Conservation (phyloP, 2,329 filamentous ascomycete genomes). For the Tolypocladium nubicola region DNA sequence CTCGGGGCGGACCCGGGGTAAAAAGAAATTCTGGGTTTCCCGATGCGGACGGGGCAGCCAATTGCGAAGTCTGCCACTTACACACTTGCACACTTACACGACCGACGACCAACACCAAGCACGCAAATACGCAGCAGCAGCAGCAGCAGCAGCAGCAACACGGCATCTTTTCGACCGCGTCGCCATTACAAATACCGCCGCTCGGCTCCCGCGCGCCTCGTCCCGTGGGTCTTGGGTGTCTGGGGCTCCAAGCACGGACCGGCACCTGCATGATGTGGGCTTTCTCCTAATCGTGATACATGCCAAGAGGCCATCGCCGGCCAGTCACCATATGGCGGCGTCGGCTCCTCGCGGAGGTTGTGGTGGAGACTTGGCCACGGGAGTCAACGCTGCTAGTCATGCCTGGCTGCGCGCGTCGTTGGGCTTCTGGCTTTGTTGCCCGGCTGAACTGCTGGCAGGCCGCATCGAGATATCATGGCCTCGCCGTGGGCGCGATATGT, state of each 20-base stretch:
- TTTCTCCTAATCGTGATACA: neutral
- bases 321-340: neutral
- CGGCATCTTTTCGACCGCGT: neutral
- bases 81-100: neutral
- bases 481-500: too few species aligned
- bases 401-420: too few species aligned
- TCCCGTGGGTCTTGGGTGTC: neutral
- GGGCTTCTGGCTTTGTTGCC: too few species aligned
- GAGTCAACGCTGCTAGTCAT: neutral
- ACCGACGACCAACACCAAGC: neutral
- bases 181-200: neutral
- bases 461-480: too few species aligned
- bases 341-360: neutral
- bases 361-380: neutral
- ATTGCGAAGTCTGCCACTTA: neutral
- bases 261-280: neutral
- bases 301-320: neutral
- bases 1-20: too few species aligned
- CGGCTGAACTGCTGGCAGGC: too few species aligned
- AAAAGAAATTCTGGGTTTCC: too few species aligned
- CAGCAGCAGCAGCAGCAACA: neutral
- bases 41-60: neutral
- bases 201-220: too few species aligned
- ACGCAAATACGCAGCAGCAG: neutral
- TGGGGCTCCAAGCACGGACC: neutral